Percentiles rank a stretch among this genome's conserved stretches.
Evolutionary conservation across 139 green algal species (phyloP).

Genomic region (Protoeuglena noctilucae): DNA sequence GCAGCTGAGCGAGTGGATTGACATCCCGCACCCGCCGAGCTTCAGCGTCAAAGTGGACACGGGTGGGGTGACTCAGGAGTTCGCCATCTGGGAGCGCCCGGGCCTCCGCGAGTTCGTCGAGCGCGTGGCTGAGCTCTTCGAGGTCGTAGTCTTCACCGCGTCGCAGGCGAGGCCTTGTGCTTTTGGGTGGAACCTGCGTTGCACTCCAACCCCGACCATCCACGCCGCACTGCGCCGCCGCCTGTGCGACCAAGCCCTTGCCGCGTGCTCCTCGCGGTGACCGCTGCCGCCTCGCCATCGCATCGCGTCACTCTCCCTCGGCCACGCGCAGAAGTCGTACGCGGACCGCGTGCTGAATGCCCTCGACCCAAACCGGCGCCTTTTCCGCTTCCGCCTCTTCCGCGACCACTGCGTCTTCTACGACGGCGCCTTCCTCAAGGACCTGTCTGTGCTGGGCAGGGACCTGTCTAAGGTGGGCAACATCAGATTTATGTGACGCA

Average conservation of each 20-base stretch:
- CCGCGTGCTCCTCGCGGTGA: too few species aligned
- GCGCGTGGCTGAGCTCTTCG: slow-evolving; percentile 41
- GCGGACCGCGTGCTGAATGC: slow-evolving; percentile 66
- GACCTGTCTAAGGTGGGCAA: too few species aligned
- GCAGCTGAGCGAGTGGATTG: slow-evolving; percentile 20
- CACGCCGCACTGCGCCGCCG: too few species aligned
- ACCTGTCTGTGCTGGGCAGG: slow-evolving; percentile 58
- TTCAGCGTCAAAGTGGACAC: slow-evolving; percentile 58
- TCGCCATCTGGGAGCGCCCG: slow-evolving; percentile 49
- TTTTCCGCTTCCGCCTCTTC: slow-evolving; percentile 79
- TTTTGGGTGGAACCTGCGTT: too few species aligned
- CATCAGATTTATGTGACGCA: too few species aligned
- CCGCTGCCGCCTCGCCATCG: too few species aligned
- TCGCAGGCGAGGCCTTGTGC: too few species aligned
- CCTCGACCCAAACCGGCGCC: slow-evolving; percentile 40
- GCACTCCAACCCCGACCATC: too few species aligned
- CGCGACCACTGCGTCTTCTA: slow-evolving; percentile 79
- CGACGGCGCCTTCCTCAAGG: slow-evolving; percentile 89
- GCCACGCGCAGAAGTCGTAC: slow-evolving; percentile 33
- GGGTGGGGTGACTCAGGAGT: slow-evolving; percentile 36
- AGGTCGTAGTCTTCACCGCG: slow-evolving; percentile 74
- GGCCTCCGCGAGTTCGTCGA: slow-evolving; percentile 51
- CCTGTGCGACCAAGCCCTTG: too few species aligned
- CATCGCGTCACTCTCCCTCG: neutral
- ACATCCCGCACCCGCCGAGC: too few species aligned